Evolutionary conservation across 75 land plant species (phyloP).

Genomic region (Pinus tabuliformis): DNA sequence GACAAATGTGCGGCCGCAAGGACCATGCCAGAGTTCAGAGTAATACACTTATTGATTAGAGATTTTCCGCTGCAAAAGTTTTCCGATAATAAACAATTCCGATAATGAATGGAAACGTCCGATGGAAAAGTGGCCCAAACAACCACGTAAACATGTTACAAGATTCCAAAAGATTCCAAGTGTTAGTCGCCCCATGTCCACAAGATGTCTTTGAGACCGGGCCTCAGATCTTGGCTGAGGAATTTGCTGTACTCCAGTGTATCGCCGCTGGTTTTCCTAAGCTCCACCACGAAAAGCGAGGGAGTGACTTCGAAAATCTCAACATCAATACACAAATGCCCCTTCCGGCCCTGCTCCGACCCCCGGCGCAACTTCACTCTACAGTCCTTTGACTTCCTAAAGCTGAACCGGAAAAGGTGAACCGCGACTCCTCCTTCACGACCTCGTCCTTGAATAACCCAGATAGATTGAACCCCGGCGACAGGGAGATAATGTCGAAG

Average conservation of each 20-base stretch:
- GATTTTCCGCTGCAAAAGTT: too few relatives aligned
- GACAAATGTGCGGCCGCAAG: too few relatives aligned
- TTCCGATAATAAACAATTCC: too few relatives aligned
- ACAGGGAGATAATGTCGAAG: slow-evolving; percentile 76
- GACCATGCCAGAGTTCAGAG: too few relatives aligned
- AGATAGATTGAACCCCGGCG: slow-evolving; percentile 68
- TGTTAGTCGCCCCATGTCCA: too few relatives aligned
- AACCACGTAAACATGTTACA: too few relatives aligned
- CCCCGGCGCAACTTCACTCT: slow-evolving; percentile 42
- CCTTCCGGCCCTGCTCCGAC: slow-evolving; percentile 45
- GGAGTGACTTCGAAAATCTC: slow-evolving; percentile 66
- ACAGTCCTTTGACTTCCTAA: slow-evolving; percentile 33
- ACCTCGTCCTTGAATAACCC: slow-evolving; percentile 52
- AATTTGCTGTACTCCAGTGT: slow-evolving; percentile 46
- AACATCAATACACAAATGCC: slow-evolving; percentile 36
- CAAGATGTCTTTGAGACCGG: slow-evolving; percentile 45
- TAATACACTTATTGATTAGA: too few relatives aligned
- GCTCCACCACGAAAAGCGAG: slow-evolving; percentile 43
- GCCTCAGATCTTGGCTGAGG: slow-evolving; percentile 35
- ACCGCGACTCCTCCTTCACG: slow-evolving; percentile 29
- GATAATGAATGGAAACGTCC: too few relatives aligned
- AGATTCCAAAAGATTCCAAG: too few relatives aligned
- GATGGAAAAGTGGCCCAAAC: too few relatives aligned
- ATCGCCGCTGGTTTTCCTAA: slow-evolving; percentile 49
- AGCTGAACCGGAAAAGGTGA: slow-evolving; percentile 29